phyloP scores from a whole-genome alignment of 805 yeast genomes.

The Saccharomycopsis capsularis region DNA sequence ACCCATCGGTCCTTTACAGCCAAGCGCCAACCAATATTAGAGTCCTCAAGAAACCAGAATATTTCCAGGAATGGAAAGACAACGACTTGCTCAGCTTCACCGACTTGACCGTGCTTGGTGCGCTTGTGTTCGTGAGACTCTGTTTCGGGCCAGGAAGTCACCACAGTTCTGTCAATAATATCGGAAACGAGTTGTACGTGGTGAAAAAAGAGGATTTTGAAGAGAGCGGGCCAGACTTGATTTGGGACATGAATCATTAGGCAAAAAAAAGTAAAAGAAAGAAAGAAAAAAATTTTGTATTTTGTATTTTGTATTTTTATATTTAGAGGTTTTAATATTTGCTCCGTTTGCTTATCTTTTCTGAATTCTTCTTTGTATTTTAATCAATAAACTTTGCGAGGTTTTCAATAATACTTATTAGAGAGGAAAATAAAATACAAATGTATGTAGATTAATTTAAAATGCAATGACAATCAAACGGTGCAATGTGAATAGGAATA shows the following conservation, averaged over 20 bases:
- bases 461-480: too few relatives aligned
- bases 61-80: slow-evolving; percentile 92
- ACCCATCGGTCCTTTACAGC: slow-evolving; percentile 28
- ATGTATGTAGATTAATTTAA: too few relatives aligned
- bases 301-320: not conserved
- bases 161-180: slow-evolving; percentile 14
- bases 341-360: not conserved
- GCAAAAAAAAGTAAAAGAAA: not conserved
- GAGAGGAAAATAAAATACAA: too few relatives aligned
- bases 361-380: too few relatives aligned
- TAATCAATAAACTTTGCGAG: too few relatives aligned
- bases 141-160: slow-evolving; percentile 19
- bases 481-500: too few relatives aligned
- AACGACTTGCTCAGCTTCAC: slow-evolving; percentile 23
- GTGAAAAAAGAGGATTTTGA: slow-evolving; percentile 21
- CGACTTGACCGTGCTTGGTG: slow-evolving; percentile 21
- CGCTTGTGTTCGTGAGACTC: slow-evolving; percentile 13
- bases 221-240: slow-evolving; percentile 21
- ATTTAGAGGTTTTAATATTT: too few relatives aligned
- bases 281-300: not conserved
- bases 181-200: slow-evolving; percentile 21
- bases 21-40: slow-evolving; percentile 81
- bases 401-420: too few relatives aligned
- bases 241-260: slow-evolving; percentile 21
- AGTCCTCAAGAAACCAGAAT: slow-evolving; percentile 72